Percentiles rank a stretch among this genome's conserved stretches.
Evolutionary conservation across 768 basidiomycete species (phyloP).

Genomic region (Pleurotus salmoneostramineus): DNA sequence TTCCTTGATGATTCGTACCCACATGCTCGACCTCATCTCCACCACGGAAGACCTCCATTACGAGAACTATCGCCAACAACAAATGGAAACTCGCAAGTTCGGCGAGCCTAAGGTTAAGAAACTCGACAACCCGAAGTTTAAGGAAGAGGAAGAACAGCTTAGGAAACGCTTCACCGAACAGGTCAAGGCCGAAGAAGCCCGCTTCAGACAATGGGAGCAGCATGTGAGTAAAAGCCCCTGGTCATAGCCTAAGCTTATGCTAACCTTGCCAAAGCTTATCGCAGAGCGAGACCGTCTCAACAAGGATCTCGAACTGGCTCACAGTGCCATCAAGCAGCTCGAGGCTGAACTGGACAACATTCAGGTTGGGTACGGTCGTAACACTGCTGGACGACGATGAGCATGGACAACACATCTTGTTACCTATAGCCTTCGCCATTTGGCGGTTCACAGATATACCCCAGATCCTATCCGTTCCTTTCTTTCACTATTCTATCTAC

Average conservation of each 20-base stretch:
- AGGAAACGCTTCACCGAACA: constrained; percentile 99
- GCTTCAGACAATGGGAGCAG: constrained; percentile 99
- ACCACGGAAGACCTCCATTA: constrained; percentile 96
- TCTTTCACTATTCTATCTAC: neutral
- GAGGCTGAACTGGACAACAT: constrained; percentile 89
- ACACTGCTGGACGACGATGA: constrained; percentile 62
- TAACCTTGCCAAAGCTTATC: constrained; percentile 67
- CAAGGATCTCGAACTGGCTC: constrained; percentile 94
- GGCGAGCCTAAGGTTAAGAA: constrained; percentile 99
- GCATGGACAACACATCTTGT: constrained; percentile 8
- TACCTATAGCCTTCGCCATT: neutral
- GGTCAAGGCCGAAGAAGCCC: constrained; percentile 96
- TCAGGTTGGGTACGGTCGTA: constrained; percentile 77
- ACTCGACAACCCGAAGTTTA: constrained; percentile 99
- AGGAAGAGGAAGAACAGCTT: constrained; percentile 96
- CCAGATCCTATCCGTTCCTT: constrained; percentile 4
- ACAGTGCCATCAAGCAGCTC: constrained; percentile 87
- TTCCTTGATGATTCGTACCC: constrained; percentile 91
- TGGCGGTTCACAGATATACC: neutral
- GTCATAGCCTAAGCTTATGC: constrained; percentile 2
- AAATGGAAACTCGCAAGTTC: constrained; percentile 99
- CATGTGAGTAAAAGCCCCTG: constrained; percentile 56
- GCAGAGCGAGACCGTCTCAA: constrained; percentile 98
- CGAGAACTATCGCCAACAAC: constrained; percentile 95
- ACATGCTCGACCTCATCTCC: constrained; percentile 97